These are phyloP conservation scores for Cyberlindnera japonica DNA, from an alignment of 805 yeast species.

Conservation along the genomic window DNA sequence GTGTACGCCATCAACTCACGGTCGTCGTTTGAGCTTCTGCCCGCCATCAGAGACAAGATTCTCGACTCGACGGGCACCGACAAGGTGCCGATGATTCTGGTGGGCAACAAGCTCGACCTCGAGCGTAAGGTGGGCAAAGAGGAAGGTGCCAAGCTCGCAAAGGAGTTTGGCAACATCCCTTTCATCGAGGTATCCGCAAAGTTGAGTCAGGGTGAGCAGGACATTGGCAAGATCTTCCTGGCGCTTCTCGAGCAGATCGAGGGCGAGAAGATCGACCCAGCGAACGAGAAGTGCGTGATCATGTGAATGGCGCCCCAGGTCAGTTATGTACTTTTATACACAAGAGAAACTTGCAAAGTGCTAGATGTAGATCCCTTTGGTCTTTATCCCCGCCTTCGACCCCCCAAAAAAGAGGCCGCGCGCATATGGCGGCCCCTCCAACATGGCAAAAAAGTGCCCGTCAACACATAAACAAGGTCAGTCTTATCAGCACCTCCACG, in stretches of 20 bases:
- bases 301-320: too few relatives aligned
- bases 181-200: conserved; percentile 85
- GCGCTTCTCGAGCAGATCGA: conserved; percentile 60
- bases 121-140: conserved; percentile 58
- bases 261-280: conserved; percentile 50
- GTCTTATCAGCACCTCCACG: too few relatives aligned
- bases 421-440: too few relatives aligned
- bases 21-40: conserved; percentile 72
- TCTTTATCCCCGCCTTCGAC: too few relatives aligned
- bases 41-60: conserved; percentile 77
- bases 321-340: too few relatives aligned
- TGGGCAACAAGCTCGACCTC: conserved; percentile 75
- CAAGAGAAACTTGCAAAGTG: too few relatives aligned
- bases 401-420: too few relatives aligned
- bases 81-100: conserved; percentile 71
- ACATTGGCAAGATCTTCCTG: conserved; percentile 61
- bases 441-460: too few relatives aligned
- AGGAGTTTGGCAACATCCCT: conserved; percentile 54
- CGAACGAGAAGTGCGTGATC: conserved; percentile 48
- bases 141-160: conserved; percentile 62
- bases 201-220: conserved; percentile 71
- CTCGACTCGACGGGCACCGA: conserved; percentile 64
- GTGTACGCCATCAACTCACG: conserved; percentile 80
- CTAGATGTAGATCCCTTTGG: too few relatives aligned
- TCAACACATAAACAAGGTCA: too few relatives aligned